phyloP scores from a whole-genome alignment of 75 land plant species.

The Isoetes taiwanensis region DNA sequence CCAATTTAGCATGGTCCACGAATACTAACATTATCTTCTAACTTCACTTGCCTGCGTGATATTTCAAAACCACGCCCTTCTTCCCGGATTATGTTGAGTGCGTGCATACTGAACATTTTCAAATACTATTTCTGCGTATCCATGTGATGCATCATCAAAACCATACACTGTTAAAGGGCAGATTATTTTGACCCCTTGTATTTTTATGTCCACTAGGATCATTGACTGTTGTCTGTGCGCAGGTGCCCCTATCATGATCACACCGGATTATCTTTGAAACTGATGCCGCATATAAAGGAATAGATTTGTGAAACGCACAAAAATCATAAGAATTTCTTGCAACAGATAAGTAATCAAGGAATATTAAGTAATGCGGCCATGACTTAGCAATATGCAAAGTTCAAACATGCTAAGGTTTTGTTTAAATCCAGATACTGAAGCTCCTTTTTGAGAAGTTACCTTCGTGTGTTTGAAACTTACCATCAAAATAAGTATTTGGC shows the following conservation, averaged over 20 bases:
- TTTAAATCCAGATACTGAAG: not conserved
- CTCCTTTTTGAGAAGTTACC: not conserved
- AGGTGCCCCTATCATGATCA: conserved; percentile 42
- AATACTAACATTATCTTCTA: too few species aligned
- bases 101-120: conserved; percentile 73
- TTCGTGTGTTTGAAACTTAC: too few species aligned
- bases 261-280: too few species aligned
- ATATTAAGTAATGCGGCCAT: too few species aligned
- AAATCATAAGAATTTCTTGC: too few species aligned
- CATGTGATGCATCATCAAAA: conserved; percentile 99
- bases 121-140: conserved; percentile 84
- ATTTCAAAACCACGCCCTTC: conserved; percentile 99
- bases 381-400: too few species aligned
- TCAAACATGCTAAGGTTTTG: not conserved
- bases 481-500: conserved; percentile 82
- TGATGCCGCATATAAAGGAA: too few species aligned
- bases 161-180: conserved; percentile 83
- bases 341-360: too few species aligned
- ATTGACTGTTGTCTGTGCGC: conserved; percentile 93
- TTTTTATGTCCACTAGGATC: conserved; percentile 68
- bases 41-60: conserved; percentile 86
- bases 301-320: too few species aligned
- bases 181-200: conserved; percentile 65
- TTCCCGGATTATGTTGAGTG: conserved; percentile 58
- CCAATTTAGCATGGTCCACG: too few species aligned